Evolutionary conservation across 129 eudicot species (phyloP).

Genomic region (Escallonia rubra): DNA sequence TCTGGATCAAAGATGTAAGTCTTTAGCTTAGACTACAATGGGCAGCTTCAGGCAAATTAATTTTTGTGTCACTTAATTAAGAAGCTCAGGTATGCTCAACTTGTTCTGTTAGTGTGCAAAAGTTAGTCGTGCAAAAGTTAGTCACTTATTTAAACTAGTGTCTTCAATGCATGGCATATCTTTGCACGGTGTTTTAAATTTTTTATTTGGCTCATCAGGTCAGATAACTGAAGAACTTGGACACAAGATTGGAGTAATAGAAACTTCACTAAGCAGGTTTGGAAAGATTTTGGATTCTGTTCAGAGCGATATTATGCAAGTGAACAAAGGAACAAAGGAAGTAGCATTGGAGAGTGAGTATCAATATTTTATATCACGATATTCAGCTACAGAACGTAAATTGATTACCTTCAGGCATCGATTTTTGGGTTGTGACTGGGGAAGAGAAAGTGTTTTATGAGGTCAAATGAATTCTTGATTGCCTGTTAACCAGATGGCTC

Average conservation of each 20-base stretch:
- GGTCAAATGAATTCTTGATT: background rate
- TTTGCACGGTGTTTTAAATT: background rate
- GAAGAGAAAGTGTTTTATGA: background rate
- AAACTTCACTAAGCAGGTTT: conserved; percentile 69
- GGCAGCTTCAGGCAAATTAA: background rate
- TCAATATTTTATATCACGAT: conserved; percentile 4
- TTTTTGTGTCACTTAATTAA: background rate
- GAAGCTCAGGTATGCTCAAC: background rate
- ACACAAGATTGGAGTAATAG: conserved; percentile 69
- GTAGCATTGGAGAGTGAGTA: conserved; percentile 69
- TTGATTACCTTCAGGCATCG: conserved; percentile 2
- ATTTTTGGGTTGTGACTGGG: background rate
- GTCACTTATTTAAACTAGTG: background rate
- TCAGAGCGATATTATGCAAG: conserved; percentile 84
- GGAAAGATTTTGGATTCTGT: conserved; percentile 89
- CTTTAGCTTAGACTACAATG: background rate
- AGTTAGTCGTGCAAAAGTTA: background rate
- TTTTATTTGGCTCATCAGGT: conserved; percentile 46
- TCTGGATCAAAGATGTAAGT: conserved; percentile 73
- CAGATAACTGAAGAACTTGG: conserved; percentile 75
- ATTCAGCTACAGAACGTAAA: background rate
- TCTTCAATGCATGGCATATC: conserved; percentile 6
- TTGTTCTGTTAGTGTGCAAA: background rate
- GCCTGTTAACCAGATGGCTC: background rate
- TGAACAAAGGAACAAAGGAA: conserved; percentile 83